A percentile compares a stretch with the other conserved stretches of the same genome.
Evolutionary conservation across 305 asterid species (phyloP).

Genomic region (Fraxinus greggii): DNA sequence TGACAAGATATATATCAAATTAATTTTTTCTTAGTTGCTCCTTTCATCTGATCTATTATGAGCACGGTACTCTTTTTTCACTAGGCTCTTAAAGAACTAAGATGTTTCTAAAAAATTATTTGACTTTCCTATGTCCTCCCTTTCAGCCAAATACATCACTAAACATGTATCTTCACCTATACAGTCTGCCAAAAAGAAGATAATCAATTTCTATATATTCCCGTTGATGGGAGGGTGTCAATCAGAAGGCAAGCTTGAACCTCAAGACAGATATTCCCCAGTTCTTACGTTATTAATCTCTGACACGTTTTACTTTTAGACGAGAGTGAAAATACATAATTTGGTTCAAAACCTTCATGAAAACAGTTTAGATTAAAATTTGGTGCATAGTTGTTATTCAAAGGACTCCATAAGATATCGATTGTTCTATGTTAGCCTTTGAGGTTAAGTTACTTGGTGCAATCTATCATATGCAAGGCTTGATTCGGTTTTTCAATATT

Average conservation of each 20-base stretch:
- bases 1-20: not conserved
- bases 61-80: not conserved
- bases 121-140: not conserved
- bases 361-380: not conserved
- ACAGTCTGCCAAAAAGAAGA: not conserved
- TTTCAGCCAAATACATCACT: not conserved
- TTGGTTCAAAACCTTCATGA: not conserved
- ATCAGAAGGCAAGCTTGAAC: not conserved
- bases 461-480: not conserved
- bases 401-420: not conserved
- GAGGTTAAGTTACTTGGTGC: not conserved
- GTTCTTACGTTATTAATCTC: not conserved
- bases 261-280: not conserved
- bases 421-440: not conserved
- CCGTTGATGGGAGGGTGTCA: not conserved
- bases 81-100: not conserved
- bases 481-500: not conserved
- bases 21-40: not conserved
- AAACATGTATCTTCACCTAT: not conserved
- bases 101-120: not conserved
- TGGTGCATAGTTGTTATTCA: not conserved
- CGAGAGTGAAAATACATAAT: not conserved
- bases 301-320: not conserved
- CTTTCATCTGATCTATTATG: constrained; percentile 10
- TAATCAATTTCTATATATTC: not conserved